Evolutionary conservation across 176 grass and related monocot species (phyloP).

Genomic region (Carex littledalei): DNA sequence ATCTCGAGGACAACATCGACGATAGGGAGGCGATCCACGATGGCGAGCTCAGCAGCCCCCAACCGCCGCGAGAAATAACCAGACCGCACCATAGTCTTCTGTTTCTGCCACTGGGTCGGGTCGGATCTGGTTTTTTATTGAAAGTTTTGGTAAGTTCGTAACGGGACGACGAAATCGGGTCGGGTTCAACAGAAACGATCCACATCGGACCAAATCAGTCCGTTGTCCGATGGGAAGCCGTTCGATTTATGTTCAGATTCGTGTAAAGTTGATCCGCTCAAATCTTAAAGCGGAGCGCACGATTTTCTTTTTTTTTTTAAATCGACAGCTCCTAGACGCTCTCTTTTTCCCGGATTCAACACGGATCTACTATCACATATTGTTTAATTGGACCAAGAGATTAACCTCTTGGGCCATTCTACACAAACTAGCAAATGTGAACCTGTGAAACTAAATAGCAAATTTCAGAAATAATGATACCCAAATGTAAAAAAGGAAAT

Average conservation of each 20-base stretch:
- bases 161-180: neutral
- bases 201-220: no score
- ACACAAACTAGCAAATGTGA: no score
- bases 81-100: neutral
- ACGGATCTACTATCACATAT: neutral
- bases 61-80: slow-evolving; percentile 36
- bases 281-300: no score
- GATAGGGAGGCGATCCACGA: slow-evolving; percentile 40
- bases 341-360: no score
- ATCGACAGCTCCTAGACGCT: no score
- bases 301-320: no score
- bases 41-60: slow-evolving; percentile 41
- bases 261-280: no score
- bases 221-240: no score
- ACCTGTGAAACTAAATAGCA: no score
- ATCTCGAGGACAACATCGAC: slow-evolving; percentile 70
- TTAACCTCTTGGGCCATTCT: neutral
- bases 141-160: neutral
- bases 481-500: no score
- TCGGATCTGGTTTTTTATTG: neutral
- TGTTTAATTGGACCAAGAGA: neutral
- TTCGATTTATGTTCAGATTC: no score
- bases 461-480: no score
- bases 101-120: neutral
- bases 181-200: neutral